Percentiles rank a stretch among this genome's conserved stretches.
phyloP scores from a whole-genome alignment of 352 stramenopile species.

The Globisporangium mamillatum region DNA sequence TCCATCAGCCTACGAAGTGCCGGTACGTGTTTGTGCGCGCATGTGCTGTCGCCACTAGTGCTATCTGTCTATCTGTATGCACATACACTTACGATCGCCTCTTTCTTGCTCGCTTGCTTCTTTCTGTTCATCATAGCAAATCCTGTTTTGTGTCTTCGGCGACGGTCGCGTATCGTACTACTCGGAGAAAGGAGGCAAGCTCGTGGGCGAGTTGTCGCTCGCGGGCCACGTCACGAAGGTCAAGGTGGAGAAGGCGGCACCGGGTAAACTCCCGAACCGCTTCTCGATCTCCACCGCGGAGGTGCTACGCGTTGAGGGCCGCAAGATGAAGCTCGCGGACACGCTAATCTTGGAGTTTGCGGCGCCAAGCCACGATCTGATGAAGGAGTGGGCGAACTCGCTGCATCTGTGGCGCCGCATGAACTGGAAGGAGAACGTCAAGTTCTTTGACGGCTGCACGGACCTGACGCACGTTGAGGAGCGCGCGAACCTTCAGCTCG shows the following conservation, averaged over 20 bases:
- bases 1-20: constrained; percentile 41
- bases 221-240: constrained; percentile 75
- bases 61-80: neutral
- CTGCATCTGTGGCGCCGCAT: constrained; percentile 82
- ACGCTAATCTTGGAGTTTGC: constrained; percentile 63
- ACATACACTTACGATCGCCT: neutral
- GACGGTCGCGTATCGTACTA: constrained; percentile 72
- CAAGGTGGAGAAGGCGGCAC: constrained; percentile 59
- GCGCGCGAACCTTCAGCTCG: constrained; percentile 47
- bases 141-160: constrained; percentile 78
- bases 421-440: constrained; percentile 88
- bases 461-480: constrained; percentile 59
- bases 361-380: constrained; percentile 65
- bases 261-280: constrained; percentile 69
- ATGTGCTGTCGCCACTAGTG: constrained; percentile 1
- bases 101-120: neutral
- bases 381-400: constrained; percentile 86
- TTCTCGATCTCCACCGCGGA: constrained; percentile 67
- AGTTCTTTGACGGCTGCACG: constrained; percentile 67
- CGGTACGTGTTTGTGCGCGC: constrained; percentile 26
- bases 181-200: constrained; percentile 67
- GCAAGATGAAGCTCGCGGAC: constrained; percentile 75
- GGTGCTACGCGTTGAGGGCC: constrained; percentile 72
- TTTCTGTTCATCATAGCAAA: constrained; percentile 26
- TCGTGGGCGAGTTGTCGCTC: constrained; percentile 60